phyloP scores from a whole-genome alignment of 352 stramenopile genomes.

The Aphanomyces cochlioides region DNA sequence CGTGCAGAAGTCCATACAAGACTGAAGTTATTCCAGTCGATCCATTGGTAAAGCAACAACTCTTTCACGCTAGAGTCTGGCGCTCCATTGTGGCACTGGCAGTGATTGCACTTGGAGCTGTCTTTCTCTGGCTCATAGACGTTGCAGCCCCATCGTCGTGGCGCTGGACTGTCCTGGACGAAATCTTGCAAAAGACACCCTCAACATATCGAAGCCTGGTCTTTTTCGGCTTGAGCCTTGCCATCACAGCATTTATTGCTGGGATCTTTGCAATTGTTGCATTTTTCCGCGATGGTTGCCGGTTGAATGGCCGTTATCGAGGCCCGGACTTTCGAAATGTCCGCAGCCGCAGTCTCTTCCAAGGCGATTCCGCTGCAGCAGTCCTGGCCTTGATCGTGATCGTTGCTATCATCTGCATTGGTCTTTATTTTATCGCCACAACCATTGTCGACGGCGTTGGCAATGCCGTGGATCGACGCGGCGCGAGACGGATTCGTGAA shows the following conservation, averaged over 20 bases:
- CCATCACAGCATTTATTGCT: constrained; percentile 3
- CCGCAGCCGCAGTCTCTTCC: not conserved
- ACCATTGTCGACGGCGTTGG: constrained; percentile 19
- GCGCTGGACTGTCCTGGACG: not conserved
- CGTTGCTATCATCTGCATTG: constrained; percentile 7
- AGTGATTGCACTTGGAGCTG: constrained; percentile 13
- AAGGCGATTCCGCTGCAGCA: constrained; percentile 3
- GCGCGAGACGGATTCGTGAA: constrained; percentile 1
- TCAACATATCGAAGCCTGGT: constrained; percentile 3
- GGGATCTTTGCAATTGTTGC: not conserved
- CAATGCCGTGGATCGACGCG: constrained; percentile 11
- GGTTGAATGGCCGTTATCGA: not conserved
- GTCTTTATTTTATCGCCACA: constrained; percentile 19
- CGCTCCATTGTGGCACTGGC: constrained; percentile 4
- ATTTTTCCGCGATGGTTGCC: not conserved
- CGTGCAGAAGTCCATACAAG: not conserved
- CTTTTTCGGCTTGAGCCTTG: constrained; percentile 10
- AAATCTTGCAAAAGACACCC: constrained; percentile 7
- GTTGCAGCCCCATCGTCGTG: constrained; percentile 13
- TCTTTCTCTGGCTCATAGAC: constrained; percentile 23
- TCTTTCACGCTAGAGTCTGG: not conserved
- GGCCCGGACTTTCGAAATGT: not conserved
- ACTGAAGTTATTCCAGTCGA: not conserved
- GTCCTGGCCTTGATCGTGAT: constrained; percentile 14
- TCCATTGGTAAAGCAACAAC: not conserved